Percentiles rank a stretch among this genome's conserved stretches.
phyloP scores from a whole-genome alignment of 352 stramenopile species.

The Globisporangium echinulatum region DNA sequence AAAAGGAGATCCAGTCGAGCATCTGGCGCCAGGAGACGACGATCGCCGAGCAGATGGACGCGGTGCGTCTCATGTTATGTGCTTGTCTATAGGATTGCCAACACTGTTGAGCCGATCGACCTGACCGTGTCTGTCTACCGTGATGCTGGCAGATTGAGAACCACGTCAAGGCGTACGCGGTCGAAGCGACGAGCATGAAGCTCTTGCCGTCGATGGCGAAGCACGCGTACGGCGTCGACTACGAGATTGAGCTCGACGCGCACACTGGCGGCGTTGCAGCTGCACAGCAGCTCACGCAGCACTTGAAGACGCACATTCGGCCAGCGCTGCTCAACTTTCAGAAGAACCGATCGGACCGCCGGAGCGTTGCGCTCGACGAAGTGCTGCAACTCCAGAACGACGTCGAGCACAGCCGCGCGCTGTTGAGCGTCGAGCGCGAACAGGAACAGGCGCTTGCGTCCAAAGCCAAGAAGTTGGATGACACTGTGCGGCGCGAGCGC shows the following conservation, averaged over 20 bases:
- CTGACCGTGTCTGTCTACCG: neutral
- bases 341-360: conserved; percentile 53
- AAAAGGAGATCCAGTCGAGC: conserved; percentile 48
- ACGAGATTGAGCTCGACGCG: conserved; percentile 60
- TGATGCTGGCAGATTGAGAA: conserved; percentile 34
- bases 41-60: conserved; percentile 58
- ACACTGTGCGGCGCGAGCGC: conserved; percentile 47
- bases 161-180: conserved; percentile 78
- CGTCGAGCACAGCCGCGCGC: conserved; percentile 45
- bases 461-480: conserved; percentile 46
- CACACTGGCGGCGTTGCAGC: conserved; percentile 52
- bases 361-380: conserved; percentile 50
- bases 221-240: conserved; percentile 73
- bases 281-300: conserved; percentile 41
- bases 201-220: conserved; percentile 82
- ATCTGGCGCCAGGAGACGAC: conserved; percentile 66
- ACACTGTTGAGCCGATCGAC: too few relatives aligned
- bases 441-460: conserved; percentile 39
- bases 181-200: conserved; percentile 73
- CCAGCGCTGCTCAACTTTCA: conserved; percentile 47
- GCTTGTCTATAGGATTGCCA: too few relatives aligned
- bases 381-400: conserved; percentile 44
- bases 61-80: conserved; percentile 25
- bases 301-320: conserved; percentile 62
- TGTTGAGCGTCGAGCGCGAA: conserved; percentile 46